Base-by-base conservation (phyloP, 2,329 filamentous ascomycete species). In the Calonectria multiphialidica region DNA sequence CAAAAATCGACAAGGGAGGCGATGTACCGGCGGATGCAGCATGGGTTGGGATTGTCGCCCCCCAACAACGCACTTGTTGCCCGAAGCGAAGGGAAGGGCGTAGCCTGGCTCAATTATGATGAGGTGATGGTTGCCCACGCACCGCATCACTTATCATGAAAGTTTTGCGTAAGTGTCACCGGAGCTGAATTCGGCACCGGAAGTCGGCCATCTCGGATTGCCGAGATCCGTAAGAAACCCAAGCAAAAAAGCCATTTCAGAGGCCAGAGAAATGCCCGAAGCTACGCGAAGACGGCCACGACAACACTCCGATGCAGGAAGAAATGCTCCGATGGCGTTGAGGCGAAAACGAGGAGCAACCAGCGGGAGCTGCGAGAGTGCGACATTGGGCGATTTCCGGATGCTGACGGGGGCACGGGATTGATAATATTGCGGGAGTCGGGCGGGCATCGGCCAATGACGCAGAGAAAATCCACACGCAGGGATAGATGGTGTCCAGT, bases 381-480 rank as follows among this genome's bases (percentile, higher is more conserved):
- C 40, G 40, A 28, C 37, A 7, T 5, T n/a, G 57, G 37, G 23
- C 42, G 50, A 47, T 65, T 40, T 40, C 33, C 33, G 30, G 44
- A 44, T 13, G 28, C 42, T 30, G 45, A 66, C 9, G 45, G 55
- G 66, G 62, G 33, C 55, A 42, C 55, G 65, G 68, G 40, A 44
- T 67, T 69, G 40, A 73, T 78, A 76, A 78, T 79, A 79, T 79
- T 57, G 59, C 77, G 77, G 77, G 59, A 77, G 71, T 79, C 77
- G 77, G 77, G 71, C 77, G 77, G 77, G 67, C 62, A 71, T 79
- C 77, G 77, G 77, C 50, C 70, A 77, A 72, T 78, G 77, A 79
- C 74, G 77, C 73, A 79, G 57, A 23, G 30, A 35, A 12, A 64
- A 57, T 47, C 55, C 33, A 37, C n/a, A 23, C 37, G 64, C 47